Evolutionary conservation across 208 protist genomes (phyloP).

Genomic region (Strigomonas culicis): DNA sequence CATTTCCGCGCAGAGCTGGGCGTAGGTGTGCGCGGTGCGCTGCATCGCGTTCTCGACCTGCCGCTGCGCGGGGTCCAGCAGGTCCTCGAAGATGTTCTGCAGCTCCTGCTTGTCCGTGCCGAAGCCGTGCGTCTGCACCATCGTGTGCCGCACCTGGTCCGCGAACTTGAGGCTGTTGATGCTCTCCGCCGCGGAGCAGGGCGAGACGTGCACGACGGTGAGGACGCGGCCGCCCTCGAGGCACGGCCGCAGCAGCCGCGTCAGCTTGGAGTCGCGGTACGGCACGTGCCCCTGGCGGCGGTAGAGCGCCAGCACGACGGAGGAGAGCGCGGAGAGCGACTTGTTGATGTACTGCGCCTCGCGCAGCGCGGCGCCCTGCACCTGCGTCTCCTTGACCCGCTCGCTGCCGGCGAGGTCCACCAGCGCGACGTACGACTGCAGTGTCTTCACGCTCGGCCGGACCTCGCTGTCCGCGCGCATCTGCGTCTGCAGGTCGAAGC

Average conservation of each 20-base stretch:
- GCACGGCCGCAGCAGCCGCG: constrained; percentile 83
- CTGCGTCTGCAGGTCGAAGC: constrained; percentile 47
- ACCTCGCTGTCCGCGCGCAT: constrained; percentile 9
- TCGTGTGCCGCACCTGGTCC: constrained; percentile 77
- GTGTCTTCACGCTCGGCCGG: constrained; percentile 11
- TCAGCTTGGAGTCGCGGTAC: constrained; percentile 92
- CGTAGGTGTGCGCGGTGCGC: constrained; percentile 35
- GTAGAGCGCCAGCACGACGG: constrained; percentile 80
- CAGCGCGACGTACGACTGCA: constrained; percentile 85
- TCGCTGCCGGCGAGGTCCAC: constrained; percentile 98
- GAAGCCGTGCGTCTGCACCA: constrained; percentile 61
- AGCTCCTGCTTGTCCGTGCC: constrained; percentile 47
- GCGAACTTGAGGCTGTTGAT: constrained; percentile 80
- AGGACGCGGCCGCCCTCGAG: constrained; percentile 78
- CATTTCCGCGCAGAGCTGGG: constrained; percentile 71
- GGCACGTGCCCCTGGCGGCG: constrained; percentile 74
- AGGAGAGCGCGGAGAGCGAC: constrained; percentile 83
- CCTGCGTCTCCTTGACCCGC: constrained; percentile 89
- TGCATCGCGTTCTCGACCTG: constrained; percentile 43
- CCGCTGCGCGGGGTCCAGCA: constrained; percentile 65
- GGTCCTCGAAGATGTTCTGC: constrained; percentile 66
- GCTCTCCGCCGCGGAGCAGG: constrained; percentile 61
- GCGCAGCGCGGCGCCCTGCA: constrained; percentile 60
- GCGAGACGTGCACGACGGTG: constrained; percentile 76
- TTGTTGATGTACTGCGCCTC: constrained; percentile 93